Percentiles rank a stretch among this genome's conserved stretches.
Conservation (phyloP, 306 rosid genomes). For the Acacia acuminata region DNA sequence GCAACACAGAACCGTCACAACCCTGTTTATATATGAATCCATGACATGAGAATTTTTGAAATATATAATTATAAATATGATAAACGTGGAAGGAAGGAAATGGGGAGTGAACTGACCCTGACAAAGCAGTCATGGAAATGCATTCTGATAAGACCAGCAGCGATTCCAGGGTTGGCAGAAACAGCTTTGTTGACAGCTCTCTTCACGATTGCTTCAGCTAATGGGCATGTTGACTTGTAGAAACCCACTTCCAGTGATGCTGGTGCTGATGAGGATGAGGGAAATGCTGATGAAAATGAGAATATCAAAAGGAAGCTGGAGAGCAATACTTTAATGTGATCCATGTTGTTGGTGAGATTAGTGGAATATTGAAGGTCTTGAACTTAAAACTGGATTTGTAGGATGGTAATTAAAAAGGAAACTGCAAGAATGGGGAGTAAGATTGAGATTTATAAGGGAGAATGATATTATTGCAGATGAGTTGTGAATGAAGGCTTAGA, state of each 20-base stretch:
- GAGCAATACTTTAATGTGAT: neutral
- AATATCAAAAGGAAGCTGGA: neutral
- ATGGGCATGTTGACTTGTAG: neutral
- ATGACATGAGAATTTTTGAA: neutral
- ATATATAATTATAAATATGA: neutral
- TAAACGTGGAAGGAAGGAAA: neutral
- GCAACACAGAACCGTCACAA: constrained; percentile 44
- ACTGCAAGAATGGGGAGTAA: neutral
- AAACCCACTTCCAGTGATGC: neutral
- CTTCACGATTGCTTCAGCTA: neutral
- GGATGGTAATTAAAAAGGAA: neutral
- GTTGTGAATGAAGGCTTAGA: neutral
- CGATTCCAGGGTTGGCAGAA: neutral
- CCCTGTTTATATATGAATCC: constrained; percentile 25
- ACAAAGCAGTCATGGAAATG: constrained; percentile 53
- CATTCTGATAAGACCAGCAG: neutral
- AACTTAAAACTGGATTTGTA: neutral
- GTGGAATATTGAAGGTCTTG: neutral
- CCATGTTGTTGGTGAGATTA: neutral
- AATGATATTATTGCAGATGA: neutral
- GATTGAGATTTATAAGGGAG: neutral
- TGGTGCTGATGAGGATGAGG: neutral
- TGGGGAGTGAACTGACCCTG: constrained; percentile 12
- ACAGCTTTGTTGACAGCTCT: neutral
- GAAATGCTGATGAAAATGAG: neutral